phyloP scores from a whole-genome alignment of 306 rosid genomes.

The Castanopsis chinensis region DNA sequence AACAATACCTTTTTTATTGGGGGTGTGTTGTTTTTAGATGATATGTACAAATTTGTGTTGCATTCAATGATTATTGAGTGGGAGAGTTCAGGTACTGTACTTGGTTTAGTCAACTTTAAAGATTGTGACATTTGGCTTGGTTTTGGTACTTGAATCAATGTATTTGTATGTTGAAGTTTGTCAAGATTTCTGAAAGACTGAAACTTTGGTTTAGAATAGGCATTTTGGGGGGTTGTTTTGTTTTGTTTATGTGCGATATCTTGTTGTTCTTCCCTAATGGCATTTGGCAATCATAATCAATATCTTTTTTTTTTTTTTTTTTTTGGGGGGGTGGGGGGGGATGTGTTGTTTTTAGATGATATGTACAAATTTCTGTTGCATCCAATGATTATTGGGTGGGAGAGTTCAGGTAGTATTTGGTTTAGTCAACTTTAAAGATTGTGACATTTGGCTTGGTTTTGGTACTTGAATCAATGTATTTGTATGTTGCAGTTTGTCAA shows the following conservation, averaged over 20 bases:
- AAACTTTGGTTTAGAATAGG: not conserved
- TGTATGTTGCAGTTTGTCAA: not conserved
- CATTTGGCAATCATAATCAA: too few species aligned
- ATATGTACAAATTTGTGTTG: not conserved
- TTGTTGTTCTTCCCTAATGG: too few species aligned
- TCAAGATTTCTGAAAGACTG: not conserved
- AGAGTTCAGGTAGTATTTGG: not conserved
- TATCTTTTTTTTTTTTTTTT: too few species aligned
- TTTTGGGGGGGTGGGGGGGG: too few species aligned
- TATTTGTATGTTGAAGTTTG: not conserved
- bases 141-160: not conserved
- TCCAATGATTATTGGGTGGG: not conserved
- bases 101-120: not conserved
- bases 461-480: not conserved
- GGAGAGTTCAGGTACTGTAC: not conserved
- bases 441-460: not conserved
- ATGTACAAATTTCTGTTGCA: not conserved
- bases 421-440: not conserved
- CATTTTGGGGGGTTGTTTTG: not conserved
- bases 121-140: not conserved
- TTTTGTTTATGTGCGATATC: not conserved
- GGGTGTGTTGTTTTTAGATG: too few species aligned
- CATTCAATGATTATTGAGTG: not conserved
- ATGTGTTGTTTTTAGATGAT: too few species aligned
- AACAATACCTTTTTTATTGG: too few species aligned